Evolutionary conservation across 306 rosid species (phyloP), one percentile per base, ranked within the genome.

Genomic region (Vigna mungo): DNA sequence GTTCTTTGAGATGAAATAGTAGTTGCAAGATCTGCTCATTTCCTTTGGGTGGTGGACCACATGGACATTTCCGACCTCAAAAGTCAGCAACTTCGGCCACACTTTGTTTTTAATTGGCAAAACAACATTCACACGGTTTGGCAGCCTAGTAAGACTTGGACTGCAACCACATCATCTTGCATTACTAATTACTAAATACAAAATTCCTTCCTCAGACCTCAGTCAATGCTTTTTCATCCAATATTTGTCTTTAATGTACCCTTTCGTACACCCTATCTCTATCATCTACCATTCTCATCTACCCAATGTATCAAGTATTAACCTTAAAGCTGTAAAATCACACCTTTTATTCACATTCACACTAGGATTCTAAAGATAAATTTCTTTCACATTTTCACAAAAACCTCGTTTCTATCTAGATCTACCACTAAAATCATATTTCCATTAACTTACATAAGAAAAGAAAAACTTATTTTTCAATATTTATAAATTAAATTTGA

Each of bases 11-110:
- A 62, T 3, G 51, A 51, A 34, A 70, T 56, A 68, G 81, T 71
- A 62, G 25, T 3, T 7, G 52, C 20, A 37, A 37, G 34, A 75
- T 75, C 23, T 39, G 11, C 27, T 8, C 12, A 70, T 20, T 59
- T 9, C 18, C 14, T 30, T 32, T 17, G 8, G 16, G 6, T 4
- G 7, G 17, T 32, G 86, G 80, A 52, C 79, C 78, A 80, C 80
- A 5, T 14, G 9, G 17, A 37, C 18, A 9, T 63, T 48, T 55
- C 75, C 15, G 9, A 55, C 76, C 58, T 64, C 43, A 39, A 72
- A 68, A 74, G 88, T 87, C 90, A 84, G 44, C 74, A 87, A 77
- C 84, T 69, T 37, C 85, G 84, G 88, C 87, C 9, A 9, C 30
- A 21, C 58, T 39, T 78, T 55, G 69, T 72, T 72, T 55, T 34